phyloP scores from a whole-genome alignment of 805 yeast species.

The Sungouiozyma ichnusensis region DNA sequence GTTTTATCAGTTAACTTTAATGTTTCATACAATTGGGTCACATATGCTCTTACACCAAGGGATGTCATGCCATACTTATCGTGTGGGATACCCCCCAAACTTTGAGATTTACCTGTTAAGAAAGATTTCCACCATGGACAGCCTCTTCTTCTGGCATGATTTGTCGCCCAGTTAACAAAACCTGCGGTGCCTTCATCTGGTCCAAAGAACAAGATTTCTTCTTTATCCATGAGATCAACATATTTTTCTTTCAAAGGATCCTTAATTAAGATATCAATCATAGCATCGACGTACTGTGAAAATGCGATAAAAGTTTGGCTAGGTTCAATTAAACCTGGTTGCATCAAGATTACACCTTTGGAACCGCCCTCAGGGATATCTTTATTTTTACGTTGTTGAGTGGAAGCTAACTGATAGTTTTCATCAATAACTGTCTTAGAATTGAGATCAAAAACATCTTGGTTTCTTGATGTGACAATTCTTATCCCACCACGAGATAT shows the following conservation, averaged over 20 bases:
- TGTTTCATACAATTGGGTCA: conserved; percentile 77
- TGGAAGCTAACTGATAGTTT: conserved; percentile 87
- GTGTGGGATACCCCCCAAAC: conserved; percentile 94
- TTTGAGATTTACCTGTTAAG: conserved; percentile 90
- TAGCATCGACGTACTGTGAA: conserved; percentile 84
- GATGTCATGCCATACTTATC: conserved; percentile 98
- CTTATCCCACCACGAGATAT: conserved; percentile 98
- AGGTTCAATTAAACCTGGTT: conserved; percentile 59
- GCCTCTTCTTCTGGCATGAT: conserved; percentile 83
- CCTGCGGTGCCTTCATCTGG: conserved; percentile 99
- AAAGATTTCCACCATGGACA: conserved; percentile 98
- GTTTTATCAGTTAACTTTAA: conserved; percentile 46
- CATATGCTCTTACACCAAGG: conserved; percentile 83
- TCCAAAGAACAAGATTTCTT: conserved; percentile 91
- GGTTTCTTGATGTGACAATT: conserved; percentile 77
- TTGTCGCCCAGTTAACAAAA: conserved; percentile 93
- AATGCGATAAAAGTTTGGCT: conserved; percentile 75
- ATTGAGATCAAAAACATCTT: conserved; percentile 77
- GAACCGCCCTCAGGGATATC: conserved; percentile 99
- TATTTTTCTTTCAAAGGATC: conserved; percentile 75
- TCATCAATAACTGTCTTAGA: conserved; percentile 88
- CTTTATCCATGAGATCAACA: conserved; percentile 73
- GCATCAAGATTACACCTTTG: conserved; percentile 87
- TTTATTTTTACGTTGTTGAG: conserved; percentile 94
- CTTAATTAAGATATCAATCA: conserved; percentile 73